Evolutionary conservation across 371 early-diverging fungal genomes (phyloP).

Genomic region (Mucor plumbeus): DNA sequence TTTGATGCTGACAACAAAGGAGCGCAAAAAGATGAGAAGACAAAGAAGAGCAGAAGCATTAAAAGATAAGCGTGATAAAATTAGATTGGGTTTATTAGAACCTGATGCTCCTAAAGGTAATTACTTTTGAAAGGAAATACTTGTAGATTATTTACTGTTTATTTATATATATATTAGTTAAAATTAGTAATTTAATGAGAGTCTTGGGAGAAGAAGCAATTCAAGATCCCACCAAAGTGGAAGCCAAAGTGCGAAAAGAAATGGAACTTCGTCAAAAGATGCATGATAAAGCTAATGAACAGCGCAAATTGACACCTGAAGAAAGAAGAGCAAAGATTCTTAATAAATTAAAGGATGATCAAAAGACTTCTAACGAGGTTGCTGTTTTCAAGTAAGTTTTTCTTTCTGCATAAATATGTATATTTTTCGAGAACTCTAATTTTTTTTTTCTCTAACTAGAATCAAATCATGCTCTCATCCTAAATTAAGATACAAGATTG

Average conservation of each 20-base stretch:
- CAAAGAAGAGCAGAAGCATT: constrained; percentile 86
- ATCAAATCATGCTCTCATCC: constrained; percentile 79
- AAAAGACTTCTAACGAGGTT: constrained; percentile 63
- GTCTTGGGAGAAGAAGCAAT: constrained; percentile 91
- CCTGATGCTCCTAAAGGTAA: constrained; percentile 88
- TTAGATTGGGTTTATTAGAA: constrained; percentile 90
- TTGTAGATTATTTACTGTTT: background rate
- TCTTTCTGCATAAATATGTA: too few relatives aligned
- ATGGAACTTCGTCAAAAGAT: constrained; percentile 80
- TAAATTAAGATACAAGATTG: constrained; percentile 87
- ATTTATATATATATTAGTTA: constrained; percentile 50
- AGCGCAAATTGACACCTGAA: constrained; percentile 86
- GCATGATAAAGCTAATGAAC: constrained; percentile 83
- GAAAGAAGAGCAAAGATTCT: constrained; percentile 80
- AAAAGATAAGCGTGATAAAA: constrained; percentile 94
- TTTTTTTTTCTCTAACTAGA: constrained; percentile 42
- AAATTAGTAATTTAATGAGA: constrained; percentile 92
- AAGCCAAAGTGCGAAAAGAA: constrained; percentile 87
- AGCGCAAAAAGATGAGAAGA: constrained; percentile 90
- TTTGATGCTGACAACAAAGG: constrained; percentile 91
- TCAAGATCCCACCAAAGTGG: constrained; percentile 92
- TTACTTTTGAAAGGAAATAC: background rate
- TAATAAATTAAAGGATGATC: constrained; percentile 77
- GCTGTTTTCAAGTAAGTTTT: constrained; percentile 81
- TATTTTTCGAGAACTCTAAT: background rate